Evolutionary conservation across 1,284 basidiomycete species (phyloP), one percentile per base, ranked within the genome.

Genomic region (Leccinum pachyderme): DNA sequence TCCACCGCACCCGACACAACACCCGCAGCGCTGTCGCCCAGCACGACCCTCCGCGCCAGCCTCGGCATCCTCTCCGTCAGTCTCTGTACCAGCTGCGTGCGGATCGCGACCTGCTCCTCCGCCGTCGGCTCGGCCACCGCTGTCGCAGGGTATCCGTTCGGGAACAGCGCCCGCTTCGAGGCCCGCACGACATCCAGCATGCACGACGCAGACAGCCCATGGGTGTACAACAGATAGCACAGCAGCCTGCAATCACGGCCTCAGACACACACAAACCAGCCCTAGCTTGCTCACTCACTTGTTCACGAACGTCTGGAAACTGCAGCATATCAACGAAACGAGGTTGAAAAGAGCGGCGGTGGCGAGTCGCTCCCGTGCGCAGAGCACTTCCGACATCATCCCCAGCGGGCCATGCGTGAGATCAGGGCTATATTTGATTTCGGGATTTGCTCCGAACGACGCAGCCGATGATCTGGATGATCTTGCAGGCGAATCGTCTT

Each of bases 71-170:
- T 68, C 51, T 71, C 76, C 1, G 71, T 68, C 47, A 85, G 68
- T 63, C 82, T 76, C 28, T 72, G 67, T 27, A 81, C 66, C 13
- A 89, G 68, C 50, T 73, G 72, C n/a, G 79, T 76, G 24, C 81
- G 79, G 53, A 89, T 74, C 35, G 73, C 75, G 2, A 74, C 72
- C 65, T 91, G 87, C 67, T 91, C 87, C 62, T 89, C 87, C 0
- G 74, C 73, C 0, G 82, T 82, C 25, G 91, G 91, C 50, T 89
- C 86, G 4, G 77, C 72, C 5, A 85, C 82, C 1, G 83, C 68
- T 0, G 83, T 81, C 0, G 80, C 85, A 2, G 90, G 89, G 72
- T 89, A 90, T 22, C 91, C 91, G 56, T 87, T 84, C 5, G 92
- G 91, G 64, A 92, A 93, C 37, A 94, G 75, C 4, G 82, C 78